phyloP scores from a whole-genome alignment of 2,329 filamentous ascomycete species.

The Moelleriella libera region DNA sequence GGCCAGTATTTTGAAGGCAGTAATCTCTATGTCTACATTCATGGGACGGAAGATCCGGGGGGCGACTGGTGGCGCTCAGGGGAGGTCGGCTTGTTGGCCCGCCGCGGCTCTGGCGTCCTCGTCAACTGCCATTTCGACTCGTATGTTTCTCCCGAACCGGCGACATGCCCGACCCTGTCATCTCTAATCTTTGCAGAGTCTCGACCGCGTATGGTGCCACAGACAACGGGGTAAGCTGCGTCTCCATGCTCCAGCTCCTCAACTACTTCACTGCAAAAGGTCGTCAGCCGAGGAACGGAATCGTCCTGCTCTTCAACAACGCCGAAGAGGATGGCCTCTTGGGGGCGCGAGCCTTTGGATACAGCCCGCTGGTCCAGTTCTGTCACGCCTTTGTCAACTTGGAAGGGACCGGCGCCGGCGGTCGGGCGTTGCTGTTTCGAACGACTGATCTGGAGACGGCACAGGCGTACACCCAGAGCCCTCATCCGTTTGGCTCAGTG shows the following conservation, averaged over 20 bases:
- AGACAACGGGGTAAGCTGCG: constrained; percentile 81
- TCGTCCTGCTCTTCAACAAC: constrained; percentile 84
- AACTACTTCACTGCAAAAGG: constrained; percentile 66
- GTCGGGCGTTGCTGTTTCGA: constrained; percentile 75
- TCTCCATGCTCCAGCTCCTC: constrained; percentile 74
- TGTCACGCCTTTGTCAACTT: constrained; percentile 86
- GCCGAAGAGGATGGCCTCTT: constrained; percentile 89
- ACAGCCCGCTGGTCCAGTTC: constrained; percentile 67
- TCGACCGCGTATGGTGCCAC: constrained; percentile 87
- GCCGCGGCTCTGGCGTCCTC: constrained; percentile 61
- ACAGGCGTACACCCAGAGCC: constrained; percentile 55
- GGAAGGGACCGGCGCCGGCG: constrained; percentile 86
- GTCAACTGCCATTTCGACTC: constrained; percentile 91
- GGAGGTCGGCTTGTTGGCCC: constrained; percentile 26
- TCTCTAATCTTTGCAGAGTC: constrained; percentile 40
- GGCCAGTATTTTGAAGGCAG: constrained; percentile 80
- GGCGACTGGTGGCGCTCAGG: constrained; percentile 57
- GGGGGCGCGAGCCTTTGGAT: constrained; percentile 71
- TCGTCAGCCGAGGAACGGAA: constrained; percentile 61
- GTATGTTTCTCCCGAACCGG: constrained; percentile 19
- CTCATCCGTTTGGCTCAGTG: constrained; percentile 72
- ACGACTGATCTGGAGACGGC: constrained; percentile 80
- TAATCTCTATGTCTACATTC: constrained; percentile 85
- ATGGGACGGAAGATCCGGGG: constrained; percentile 60
- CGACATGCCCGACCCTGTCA: not conserved